Evolutionary conservation across 352 stramenopile species (phyloP).

Genomic region (Pythium brachiatum): DNA sequence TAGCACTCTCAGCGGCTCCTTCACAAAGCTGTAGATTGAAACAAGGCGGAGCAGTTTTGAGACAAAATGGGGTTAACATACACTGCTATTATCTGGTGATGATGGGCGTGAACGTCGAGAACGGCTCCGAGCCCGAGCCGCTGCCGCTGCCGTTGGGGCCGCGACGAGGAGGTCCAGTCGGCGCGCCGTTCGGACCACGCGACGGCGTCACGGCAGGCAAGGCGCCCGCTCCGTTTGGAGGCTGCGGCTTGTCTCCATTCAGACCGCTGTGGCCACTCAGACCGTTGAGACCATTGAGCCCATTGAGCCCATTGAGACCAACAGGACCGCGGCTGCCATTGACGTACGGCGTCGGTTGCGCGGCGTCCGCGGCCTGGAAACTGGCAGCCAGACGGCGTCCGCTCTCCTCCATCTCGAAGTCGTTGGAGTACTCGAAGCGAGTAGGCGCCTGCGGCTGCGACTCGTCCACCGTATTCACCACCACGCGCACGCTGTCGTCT

Average conservation of each 20-base stretch:
- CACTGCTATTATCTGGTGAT: constrained; percentile 62
- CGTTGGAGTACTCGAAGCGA: constrained; percentile 25
- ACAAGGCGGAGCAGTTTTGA: neutral
- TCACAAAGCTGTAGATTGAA: too few relatives aligned
- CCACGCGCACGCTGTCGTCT: neutral
- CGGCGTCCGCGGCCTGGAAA: constrained; percentile 5
- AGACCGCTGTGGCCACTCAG: constrained; percentile 8
- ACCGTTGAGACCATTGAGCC: constrained; percentile 25
- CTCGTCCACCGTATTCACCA: constrained; percentile 1
- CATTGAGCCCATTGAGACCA: constrained; percentile 32
- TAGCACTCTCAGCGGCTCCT: too few relatives aligned
- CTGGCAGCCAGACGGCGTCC: constrained; percentile 6
- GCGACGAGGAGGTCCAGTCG: constrained; percentile 25
- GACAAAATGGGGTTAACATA: neutral
- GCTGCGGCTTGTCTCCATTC: constrained; percentile 9
- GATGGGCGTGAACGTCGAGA: constrained; percentile 84
- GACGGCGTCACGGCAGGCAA: neutral
- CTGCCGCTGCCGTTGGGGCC: constrained; percentile 8
- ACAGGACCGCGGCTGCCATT: constrained; percentile 17
- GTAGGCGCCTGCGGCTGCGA: neutral
- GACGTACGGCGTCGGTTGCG: neutral
- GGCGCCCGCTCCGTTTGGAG: constrained; percentile 27
- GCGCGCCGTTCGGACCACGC: constrained; percentile 21
- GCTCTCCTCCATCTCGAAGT: constrained; percentile 3
- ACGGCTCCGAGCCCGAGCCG: constrained; percentile 43